phyloP scores from a whole-genome alignment of 2,329 filamentous ascomycete species.

The Paracorniculantispora psalliotae region DNA sequence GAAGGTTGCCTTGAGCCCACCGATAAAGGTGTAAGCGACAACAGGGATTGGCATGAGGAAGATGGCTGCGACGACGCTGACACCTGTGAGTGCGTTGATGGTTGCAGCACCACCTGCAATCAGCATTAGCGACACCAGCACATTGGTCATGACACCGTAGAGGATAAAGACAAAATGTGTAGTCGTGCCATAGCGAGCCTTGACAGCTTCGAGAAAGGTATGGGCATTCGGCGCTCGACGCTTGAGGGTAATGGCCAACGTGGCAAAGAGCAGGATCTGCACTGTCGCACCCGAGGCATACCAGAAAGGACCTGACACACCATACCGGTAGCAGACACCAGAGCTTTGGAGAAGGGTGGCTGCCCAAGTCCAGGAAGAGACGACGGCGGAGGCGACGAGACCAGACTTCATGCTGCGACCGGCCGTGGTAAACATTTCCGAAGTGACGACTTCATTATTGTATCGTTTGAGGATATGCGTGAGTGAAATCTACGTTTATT shows the following conservation, averaged over 20 bases:
- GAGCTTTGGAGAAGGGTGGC: slow-evolving; percentile 76
- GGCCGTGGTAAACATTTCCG: slow-evolving; percentile 88
- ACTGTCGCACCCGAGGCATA: slow-evolving; percentile 71
- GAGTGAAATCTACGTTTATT: slow-evolving; percentile 48
- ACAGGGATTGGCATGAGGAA: slow-evolving; percentile 70
- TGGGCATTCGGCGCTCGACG: slow-evolving; percentile 82
- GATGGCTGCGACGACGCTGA: slow-evolving; percentile 65
- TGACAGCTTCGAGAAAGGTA: slow-evolving; percentile 76
- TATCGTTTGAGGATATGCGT: slow-evolving; percentile 63
- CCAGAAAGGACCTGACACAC: slow-evolving; percentile 55
- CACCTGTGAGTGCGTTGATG: slow-evolving; percentile 38
- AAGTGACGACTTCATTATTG: slow-evolving; percentile 70
- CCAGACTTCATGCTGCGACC: slow-evolving; percentile 86
- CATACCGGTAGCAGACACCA: slow-evolving; percentile 78
- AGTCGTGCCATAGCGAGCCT: slow-evolving; percentile 66
- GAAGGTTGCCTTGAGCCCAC: slow-evolving; percentile 82
- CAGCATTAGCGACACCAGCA: slow-evolving; percentile 84
- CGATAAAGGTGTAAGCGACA: slow-evolving; percentile 70
- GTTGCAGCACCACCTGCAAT: slow-evolving; percentile 72
- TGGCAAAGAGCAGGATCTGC: slow-evolving; percentile 85
- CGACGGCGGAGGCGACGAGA: slow-evolving; percentile 82
- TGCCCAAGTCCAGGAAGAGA: slow-evolving; percentile 91
- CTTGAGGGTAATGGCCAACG: slow-evolving; percentile 85
- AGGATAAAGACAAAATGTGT: slow-evolving; percentile 76
- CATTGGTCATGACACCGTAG: slow-evolving; percentile 79